These are phyloP conservation scores for Macadamia integrifolia DNA, from an alignment of 164 flowering plant species.

Conservation along the genomic window DNA sequence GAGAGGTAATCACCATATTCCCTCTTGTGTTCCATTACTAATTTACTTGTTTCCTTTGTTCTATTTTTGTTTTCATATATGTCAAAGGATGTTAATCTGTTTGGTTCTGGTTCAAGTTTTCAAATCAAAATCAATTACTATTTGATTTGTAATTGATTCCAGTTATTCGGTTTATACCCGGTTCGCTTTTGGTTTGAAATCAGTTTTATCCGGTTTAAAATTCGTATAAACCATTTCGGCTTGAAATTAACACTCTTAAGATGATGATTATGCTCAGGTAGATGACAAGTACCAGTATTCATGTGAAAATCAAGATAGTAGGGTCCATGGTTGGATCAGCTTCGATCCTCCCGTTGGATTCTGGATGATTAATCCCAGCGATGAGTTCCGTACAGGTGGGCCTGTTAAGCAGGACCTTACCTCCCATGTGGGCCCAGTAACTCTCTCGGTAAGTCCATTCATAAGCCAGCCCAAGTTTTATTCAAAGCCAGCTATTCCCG, in stretches of 20 bases:
- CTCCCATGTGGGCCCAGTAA: constrained; percentile 67
- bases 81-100: too few species aligned
- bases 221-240: too few species aligned
- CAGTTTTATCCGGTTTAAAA: too few species aligned
- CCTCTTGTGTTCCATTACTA: too few species aligned
- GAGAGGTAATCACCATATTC: constrained; percentile 51
- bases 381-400: constrained; percentile 88
- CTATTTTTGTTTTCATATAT: neutral
- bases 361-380: constrained; percentile 85
- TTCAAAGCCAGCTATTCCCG: too few species aligned
- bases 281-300: constrained; percentile 97
- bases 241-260: too few species aligned
- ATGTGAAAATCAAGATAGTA: constrained; percentile 52
- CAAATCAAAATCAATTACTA: too few species aligned
- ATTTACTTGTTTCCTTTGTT: neutral
- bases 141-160: too few species aligned
- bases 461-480: too few species aligned
- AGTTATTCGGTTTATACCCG: too few species aligned
- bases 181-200: too few species aligned
- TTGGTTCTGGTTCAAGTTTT: too few species aligned
- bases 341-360: constrained; percentile 59
- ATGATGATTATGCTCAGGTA: constrained; percentile 36
- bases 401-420: constrained; percentile 82
- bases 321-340: constrained; percentile 86
- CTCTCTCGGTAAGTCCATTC: constrained; percentile 39